Base-by-base conservation (phyloP, 345 rosid species). In the Eucalyptus sp. region DNA sequence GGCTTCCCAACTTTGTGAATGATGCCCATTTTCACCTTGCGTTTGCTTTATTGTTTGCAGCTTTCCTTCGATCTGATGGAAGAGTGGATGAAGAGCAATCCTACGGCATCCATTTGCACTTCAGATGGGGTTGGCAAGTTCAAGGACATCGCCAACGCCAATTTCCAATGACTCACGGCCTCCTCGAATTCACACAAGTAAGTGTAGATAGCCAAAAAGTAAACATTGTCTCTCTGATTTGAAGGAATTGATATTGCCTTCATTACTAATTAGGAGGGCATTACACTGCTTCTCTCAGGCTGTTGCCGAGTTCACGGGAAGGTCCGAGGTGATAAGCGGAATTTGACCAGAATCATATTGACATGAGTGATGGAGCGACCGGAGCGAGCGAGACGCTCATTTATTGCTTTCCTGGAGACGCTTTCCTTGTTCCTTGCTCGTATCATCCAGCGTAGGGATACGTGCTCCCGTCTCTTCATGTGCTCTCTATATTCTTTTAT, bases 151-250 rank as follows among this genome's bases (percentile, higher is more conserved):
- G 96, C 99, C 20, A 93, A 16, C 44, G 97, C 99, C 20, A 93
- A 16, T 81, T 97, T 93, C 86, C 99, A 97, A 89, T 56, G 99
- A 97, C 79, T 88, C 97, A 96, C 56, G 99, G 99, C 90, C 90
- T 96, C 64, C 90, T 90, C 25, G 92, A 93, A 89, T 97, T 96
- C 68, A 90, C 96, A 94, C 89, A 92, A 92, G 98, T 97, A 91
- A 15, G 25, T 49, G 50, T 50, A 85, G 6, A 89, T 29, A 29
- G 31, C 43, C 33, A 15, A 76, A n/a, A 8, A 14, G 10, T 58
- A 60, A 87, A 81, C 58, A 13, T 25, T 44, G 51, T 89, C 64
- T 25, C 37, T 44, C 25, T 62, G 27, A 71, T 71, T 71, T 18
- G 20, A 68, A 68, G 43, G 43, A 33, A 71, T 1, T 33, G 44